These are phyloP conservation scores for Aaosphaeria arxii DNA, from an alignment of 2,329 filamentous ascomycete species.

Conservation along the genomic window DNA sequence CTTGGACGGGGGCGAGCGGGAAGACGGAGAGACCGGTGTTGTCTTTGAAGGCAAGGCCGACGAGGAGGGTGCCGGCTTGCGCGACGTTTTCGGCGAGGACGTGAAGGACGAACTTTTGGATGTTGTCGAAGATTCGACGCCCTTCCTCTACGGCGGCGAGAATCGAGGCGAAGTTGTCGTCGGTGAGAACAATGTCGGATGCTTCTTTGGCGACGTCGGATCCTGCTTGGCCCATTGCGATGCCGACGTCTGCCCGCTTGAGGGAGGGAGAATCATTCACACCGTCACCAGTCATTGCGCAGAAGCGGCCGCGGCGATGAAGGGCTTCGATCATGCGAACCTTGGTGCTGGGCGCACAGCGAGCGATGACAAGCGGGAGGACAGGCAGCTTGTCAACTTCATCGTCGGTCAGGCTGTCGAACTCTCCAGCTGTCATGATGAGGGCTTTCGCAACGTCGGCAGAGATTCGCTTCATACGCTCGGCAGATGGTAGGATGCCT, in stretches of 20 bases:
- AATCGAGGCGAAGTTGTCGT: constrained; percentile 87
- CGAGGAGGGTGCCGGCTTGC: constrained; percentile 76
- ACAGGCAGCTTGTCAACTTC: constrained; percentile 39
- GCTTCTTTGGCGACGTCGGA: constrained; percentile 81
- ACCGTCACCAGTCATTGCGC: constrained; percentile 26
- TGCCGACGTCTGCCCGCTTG: constrained; percentile 78
- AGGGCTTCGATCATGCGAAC: constrained; percentile 45
- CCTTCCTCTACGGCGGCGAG: constrained; percentile 80
- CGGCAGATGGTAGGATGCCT: constrained; percentile 12
- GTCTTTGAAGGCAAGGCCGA: constrained; percentile 81
- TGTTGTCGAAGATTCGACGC: constrained; percentile 82
- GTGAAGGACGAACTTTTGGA: constrained; percentile 79
- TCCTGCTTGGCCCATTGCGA: constrained; percentile 78
- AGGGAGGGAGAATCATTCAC: constrained; percentile 84
- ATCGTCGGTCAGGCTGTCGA: constrained; percentile 42
- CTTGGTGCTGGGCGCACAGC: constrained; percentile 45
- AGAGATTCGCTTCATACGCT: constrained; percentile 1
- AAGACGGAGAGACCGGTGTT: constrained; percentile 70
- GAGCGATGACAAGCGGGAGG: constrained; percentile 43
- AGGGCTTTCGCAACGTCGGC: constrained; percentile 12
- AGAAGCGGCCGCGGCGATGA: not conserved
- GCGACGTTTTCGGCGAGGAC: constrained; percentile 78
- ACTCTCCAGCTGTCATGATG: constrained; percentile 37
- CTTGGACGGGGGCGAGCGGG: constrained; percentile 79
- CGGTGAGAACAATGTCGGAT: constrained; percentile 78